Conservation (phyloP, 768 basidiomycete species). For the Russula sp. region DNA sequence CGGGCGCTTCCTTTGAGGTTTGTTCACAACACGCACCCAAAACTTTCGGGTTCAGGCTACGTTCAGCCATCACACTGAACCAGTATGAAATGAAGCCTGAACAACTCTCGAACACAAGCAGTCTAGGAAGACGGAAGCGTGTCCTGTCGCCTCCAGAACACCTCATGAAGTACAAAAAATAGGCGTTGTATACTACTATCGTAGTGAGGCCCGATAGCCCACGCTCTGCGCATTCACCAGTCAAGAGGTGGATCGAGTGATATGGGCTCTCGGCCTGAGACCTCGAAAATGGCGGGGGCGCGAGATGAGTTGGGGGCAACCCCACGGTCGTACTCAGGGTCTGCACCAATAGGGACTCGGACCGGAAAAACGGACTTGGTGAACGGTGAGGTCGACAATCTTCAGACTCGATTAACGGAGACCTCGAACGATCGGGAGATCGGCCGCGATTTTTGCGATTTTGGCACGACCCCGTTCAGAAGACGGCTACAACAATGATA, state of each 20-base stretch:
- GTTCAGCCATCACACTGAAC: no score
- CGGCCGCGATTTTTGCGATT: no score
- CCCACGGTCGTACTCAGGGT: slow-evolving; percentile 13
- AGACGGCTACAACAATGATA: not conserved
- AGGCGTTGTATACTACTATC: no score
- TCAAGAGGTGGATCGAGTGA: slow-evolving; percentile 11
- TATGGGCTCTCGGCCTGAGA: slow-evolving; percentile 18
- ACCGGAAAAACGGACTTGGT: slow-evolving; percentile 1
- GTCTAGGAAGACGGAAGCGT: not conserved
- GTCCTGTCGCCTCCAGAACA: slow-evolving; percentile 8
- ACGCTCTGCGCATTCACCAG: no score
- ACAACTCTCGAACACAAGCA: not conserved
- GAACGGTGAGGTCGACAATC: slow-evolving; percentile 7
- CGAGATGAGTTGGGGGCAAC: slow-evolving; percentile 10
- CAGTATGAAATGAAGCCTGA: not conserved
- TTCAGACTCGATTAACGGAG: slow-evolving; percentile 10
- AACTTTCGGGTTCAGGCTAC: no score
- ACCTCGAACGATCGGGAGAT: no score
- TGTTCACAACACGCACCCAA: no score
- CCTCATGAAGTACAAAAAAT: slow-evolving; percentile 8
- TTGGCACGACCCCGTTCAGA: not conserved
- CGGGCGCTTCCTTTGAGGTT: no score
- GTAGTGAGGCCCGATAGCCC: no score
- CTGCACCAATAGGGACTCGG: not conserved
- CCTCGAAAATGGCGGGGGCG: slow-evolving; percentile 19